phyloP scores from a whole-genome alignment of 2,329 filamentous ascomycete genomes.

The Fusarium coicis region DNA sequence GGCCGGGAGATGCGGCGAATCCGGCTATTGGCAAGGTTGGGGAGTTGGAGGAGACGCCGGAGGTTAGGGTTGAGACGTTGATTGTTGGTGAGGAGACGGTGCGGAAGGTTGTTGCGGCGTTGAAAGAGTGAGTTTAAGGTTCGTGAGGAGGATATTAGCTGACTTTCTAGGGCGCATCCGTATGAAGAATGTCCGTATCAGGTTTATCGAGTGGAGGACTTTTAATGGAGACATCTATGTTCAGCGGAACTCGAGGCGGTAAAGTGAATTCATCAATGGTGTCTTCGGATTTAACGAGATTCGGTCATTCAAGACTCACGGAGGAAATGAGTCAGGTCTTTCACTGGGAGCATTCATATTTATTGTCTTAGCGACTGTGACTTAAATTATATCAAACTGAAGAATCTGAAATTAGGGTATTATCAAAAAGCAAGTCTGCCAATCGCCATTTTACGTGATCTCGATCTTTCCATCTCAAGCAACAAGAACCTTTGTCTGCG shows the following conservation, averaged over 20 bases:
- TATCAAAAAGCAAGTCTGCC: background rate
- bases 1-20: slow-evolving; percentile 68
- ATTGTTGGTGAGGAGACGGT: slow-evolving; percentile 68
- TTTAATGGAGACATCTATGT: slow-evolving; percentile 1
- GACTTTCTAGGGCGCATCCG: slow-evolving; percentile 43
- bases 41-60: slow-evolving; percentile 66
- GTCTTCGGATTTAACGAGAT: background rate
- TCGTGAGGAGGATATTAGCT: background rate
- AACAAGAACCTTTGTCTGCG: slow-evolving; percentile 39
- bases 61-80: slow-evolving; percentile 71
- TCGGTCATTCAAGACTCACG: accelerated
- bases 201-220: slow-evolving; percentile 41
- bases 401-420: slow-evolving; percentile 11
- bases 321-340: accelerated
- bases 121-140: slow-evolving; percentile 66
- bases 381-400: accelerated
- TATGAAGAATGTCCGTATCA: slow-evolving; percentile 44
- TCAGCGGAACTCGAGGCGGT: accelerated
- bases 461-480: slow-evolving; percentile 32
- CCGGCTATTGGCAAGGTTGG: slow-evolving; percentile 71
- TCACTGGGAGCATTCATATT: background rate
- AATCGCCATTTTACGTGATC: background rate
- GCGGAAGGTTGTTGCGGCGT: slow-evolving; percentile 65
- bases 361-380: accelerated
- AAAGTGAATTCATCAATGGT: background rate